Percentiles rank a stretch among this genome's conserved stretches.
Evolutionary conservation across 805 yeast genomes (phyloP).

Genomic region (Saccharomyces paradoxus): DNA sequence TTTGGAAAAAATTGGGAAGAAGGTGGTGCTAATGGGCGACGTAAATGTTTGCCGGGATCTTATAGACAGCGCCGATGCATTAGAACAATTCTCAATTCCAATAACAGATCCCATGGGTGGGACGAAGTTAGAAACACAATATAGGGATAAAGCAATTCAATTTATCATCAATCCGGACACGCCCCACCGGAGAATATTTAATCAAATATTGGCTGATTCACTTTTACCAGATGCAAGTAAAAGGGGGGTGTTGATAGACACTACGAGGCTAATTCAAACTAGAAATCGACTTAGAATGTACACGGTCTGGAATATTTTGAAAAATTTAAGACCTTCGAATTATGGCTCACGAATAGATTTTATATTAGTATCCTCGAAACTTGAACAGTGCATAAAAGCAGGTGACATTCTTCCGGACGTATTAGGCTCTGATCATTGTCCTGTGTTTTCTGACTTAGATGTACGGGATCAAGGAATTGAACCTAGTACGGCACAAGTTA

Average conservation of each 20-base stretch:
- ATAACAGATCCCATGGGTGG: conserved; percentile 36
- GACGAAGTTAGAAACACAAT: conserved; percentile 24
- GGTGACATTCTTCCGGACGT: conserved; percentile 58
- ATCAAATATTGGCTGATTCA: conserved; percentile 36
- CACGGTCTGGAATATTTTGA: conserved; percentile 86
- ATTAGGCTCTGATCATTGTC: conserved; percentile 93
- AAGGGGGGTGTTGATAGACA: conserved; percentile 45
- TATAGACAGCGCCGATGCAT: conserved; percentile 71
- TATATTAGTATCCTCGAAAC: conserved; percentile 42
- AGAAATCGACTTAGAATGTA: conserved; percentile 53
- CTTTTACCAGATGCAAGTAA: conserved; percentile 26
- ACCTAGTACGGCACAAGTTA: background rate
- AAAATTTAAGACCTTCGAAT: conserved; percentile 69
- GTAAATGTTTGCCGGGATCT: conserved; percentile 73
- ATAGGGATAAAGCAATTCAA: conserved; percentile 29
- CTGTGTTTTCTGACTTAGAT: conserved; percentile 64
- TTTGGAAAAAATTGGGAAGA: conserved; percentile 49
- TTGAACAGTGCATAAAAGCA: conserved; percentile 30
- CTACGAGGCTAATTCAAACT: conserved; percentile 50
- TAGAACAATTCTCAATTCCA: conserved; percentile 22
- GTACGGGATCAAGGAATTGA: conserved; percentile 4
- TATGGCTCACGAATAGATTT: conserved; percentile 85
- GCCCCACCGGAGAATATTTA: conserved; percentile 38
- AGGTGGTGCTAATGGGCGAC: conserved; percentile 81
- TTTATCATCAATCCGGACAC: conserved; percentile 33